Evolutionary conservation across 1,139 yeast species (phyloP).

Genomic region (Suhomyces maxii): DNA sequence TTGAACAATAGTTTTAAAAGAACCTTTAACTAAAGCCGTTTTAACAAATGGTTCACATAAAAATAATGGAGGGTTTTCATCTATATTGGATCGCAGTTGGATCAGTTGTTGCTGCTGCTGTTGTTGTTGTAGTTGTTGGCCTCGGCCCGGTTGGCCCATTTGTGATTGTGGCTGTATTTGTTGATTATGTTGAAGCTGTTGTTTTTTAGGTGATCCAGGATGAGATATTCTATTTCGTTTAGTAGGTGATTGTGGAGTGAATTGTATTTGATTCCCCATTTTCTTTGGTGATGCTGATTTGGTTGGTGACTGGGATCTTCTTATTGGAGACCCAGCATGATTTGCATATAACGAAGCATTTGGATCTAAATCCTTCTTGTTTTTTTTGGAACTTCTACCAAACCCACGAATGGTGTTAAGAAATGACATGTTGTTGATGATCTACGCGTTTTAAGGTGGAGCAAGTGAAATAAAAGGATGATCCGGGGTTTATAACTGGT

Average conservation of each 20-base stretch:
- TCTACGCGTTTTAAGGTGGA: not conserved
- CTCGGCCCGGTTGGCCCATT: not conserved
- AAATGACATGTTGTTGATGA: slow-evolving; percentile 36
- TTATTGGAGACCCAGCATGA: slow-evolving; percentile 34
- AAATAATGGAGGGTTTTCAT: slow-evolving; percentile 54
- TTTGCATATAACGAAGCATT: slow-evolving; percentile 35
- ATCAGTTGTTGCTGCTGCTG: slow-evolving; percentile 5
- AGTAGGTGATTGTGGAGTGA: slow-evolving; percentile 34
- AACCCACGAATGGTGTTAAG: slow-evolving; percentile 56
- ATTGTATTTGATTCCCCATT: slow-evolving; percentile 23
- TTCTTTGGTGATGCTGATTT: slow-evolving; percentile 36
- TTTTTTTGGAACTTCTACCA: slow-evolving; percentile 63
- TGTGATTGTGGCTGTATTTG: slow-evolving; percentile 8
- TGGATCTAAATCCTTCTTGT: slow-evolving; percentile 42
- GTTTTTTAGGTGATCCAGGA: slow-evolving; percentile 23
- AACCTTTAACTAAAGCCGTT: slow-evolving; percentile 95
- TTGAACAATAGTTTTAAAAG: slow-evolving; percentile 92
- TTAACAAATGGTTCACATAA: slow-evolving; percentile 91
- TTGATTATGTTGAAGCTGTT: not conserved
- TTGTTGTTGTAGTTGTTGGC: slow-evolving; percentile 3
- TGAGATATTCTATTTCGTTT: slow-evolving; percentile 26
- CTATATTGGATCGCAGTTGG: not conserved
- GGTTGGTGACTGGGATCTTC: slow-evolving; percentile 40
- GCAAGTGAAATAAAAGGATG: not conserved
- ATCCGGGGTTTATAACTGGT: no score